Conservation (phyloP, 129 eudicot genomes). For the Flaveria sonorensis region DNA sequence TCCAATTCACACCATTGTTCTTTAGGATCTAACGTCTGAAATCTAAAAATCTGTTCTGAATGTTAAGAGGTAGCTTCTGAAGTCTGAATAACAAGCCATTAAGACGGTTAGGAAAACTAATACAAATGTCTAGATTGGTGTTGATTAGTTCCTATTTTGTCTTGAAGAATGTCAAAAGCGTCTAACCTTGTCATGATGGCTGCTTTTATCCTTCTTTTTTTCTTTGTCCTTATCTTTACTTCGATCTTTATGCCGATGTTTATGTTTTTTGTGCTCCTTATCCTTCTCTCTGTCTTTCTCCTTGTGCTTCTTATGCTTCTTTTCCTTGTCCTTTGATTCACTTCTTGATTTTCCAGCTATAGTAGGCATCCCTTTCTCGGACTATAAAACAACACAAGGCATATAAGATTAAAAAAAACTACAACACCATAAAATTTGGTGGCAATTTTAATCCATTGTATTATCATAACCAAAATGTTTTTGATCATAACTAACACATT, state of each 20-base stretch:
- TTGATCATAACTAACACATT: background rate
- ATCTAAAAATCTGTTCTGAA: background rate
- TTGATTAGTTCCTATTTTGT: background rate
- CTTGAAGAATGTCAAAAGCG: background rate
- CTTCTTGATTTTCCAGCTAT: conserved; percentile 38
- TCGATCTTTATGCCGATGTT: conserved; percentile 45
- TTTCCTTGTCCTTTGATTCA: conserved; percentile 49
- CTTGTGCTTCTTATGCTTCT: conserved; percentile 49
- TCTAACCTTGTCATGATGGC: conserved; percentile 37
- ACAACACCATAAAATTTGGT: background rate
- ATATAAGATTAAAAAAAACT: background rate
- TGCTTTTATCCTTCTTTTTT: conserved; percentile 41
- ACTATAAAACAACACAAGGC: conserved; percentile 33
- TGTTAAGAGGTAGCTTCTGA: background rate
- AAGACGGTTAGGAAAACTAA: background rate
- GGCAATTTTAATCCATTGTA: background rate
- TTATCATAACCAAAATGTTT: background rate
- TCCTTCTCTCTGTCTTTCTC: conserved; percentile 39
- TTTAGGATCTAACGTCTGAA: background rate
- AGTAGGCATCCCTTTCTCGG: conserved; percentile 56
- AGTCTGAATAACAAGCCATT: background rate
- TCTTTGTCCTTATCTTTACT: conserved; percentile 46
- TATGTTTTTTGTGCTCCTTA: conserved; percentile 56
- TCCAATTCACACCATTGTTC: background rate
- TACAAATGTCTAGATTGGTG: background rate